Percentiles rank a stretch among this genome's conserved stretches.
Conservation (phyloP, 345 rosid genomes). For the Populus ilicifolia region DNA sequence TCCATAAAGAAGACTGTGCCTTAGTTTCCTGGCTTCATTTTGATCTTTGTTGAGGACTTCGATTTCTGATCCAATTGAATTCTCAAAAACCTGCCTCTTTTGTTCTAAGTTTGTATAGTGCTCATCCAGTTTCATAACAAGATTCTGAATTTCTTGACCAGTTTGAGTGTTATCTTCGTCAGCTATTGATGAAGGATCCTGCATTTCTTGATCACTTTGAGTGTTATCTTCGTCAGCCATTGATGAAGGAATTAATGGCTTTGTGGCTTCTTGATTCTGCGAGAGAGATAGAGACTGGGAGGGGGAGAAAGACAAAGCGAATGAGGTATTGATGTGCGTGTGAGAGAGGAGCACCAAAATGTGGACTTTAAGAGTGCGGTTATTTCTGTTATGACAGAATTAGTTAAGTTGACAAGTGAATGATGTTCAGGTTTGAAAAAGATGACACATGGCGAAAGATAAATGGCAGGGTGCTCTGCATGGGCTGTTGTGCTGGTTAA, state of each 20-base stretch:
- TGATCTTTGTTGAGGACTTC: background rate
- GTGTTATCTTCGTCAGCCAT: too few relatives aligned
- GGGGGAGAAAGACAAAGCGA: too few relatives aligned
- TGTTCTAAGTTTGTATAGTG: background rate
- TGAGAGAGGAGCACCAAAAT: background rate
- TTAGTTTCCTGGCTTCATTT: background rate
- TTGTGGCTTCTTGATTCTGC: background rate
- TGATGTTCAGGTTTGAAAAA: background rate
- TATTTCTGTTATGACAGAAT: too few relatives aligned
- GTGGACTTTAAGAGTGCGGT: background rate
- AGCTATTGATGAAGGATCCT: too few relatives aligned
- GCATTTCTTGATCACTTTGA: background rate
- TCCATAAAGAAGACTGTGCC: background rate
- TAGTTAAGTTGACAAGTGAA: background rate
- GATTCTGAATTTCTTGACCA: background rate
- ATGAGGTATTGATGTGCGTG: too few relatives aligned
- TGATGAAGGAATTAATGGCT: background rate
- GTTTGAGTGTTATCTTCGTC: too few relatives aligned
- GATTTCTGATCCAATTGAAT: background rate
- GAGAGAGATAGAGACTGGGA: background rate
- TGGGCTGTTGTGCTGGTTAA: background rate
- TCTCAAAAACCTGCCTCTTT: background rate
- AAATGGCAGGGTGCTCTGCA: background rate
- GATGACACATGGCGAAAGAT: background rate
- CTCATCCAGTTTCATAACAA: background rate